Evolutionary conservation across 768 basidiomycete species (phyloP), one percentile per base, ranked within the genome.

Genomic region (Collybia nuda): DNA sequence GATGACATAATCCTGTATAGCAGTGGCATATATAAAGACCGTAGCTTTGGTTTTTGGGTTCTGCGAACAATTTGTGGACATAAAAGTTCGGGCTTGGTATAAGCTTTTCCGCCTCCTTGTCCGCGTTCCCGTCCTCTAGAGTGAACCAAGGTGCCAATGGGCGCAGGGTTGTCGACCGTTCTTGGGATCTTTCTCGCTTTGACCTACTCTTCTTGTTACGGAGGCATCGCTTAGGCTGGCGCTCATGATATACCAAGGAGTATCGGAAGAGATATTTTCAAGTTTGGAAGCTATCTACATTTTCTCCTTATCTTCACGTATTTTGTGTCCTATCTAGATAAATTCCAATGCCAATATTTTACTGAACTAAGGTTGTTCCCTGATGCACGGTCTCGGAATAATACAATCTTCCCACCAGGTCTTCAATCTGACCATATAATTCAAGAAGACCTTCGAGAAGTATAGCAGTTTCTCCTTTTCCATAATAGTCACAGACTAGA

Each of bases 71-170:
- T 73, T 54, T 79, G 88, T 79, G 84, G 88, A 92, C 90, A 83
- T 66, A 81, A 88, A 89, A 93, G 90, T 92, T 93, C 90, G 90
- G 87, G 81, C 90, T 78, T 65, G 89, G 86, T 71, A 66, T 71
- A 76, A 86, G 82, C 81, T 79, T 70, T 78, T 80, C 85, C 86
- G 84, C 80, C 81, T 90, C 83, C 88, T 83, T 81, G 89, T 81
- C 86, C 90, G 90, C 90, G 90, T 93, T 90, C 88, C 88, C 87
- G 88, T 90, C 86, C 82, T 79, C 88, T 77, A 90, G 79, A 90
- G 35, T 54, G 62, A 82, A 51, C 67, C 68, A 49, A 72, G 69
- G 72, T 66, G 65, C 65, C 52, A 28, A 60, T 29, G 48, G 60
- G 65, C 56, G 59, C 64, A 58, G 71, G 71, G 41, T 67, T 56